Evolutionary conservation across 805 yeast species (phyloP), one percentile per base, ranked within the genome.

Genomic region (Hagleromyces aurorensis): DNA sequence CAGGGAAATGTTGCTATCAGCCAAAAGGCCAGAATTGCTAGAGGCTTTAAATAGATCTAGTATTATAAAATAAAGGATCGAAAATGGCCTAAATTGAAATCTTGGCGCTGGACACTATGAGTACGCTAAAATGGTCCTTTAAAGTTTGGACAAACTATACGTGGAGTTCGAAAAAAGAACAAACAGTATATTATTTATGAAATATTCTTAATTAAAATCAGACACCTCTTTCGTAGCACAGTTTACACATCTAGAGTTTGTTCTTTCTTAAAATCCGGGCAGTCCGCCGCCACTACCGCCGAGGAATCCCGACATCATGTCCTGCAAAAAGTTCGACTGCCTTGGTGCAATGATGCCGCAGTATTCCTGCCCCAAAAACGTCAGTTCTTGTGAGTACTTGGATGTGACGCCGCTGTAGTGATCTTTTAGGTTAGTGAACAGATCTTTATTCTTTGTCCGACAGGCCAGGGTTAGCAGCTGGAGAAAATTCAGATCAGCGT

Each of bases 241-340:
- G 13, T 12, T 16, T 25, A 25, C 21, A 27, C 13, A 12, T 4
- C 6, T 13, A n/a, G 13, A 14, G 3, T 27, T 13, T 19, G 19
- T 19, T 14, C 24, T 32, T 18, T 8, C 12, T 23, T 23, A 16
- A 32, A n/a, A n/a, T n/a, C n/a, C n/a, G n/a, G n/a, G n/a, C n/a
- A n/a, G 23, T 23, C 27, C 14, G 23, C 29, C 30, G 7, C 23
- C 23, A 19, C 36, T 25, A 11, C 75, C 70, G 17, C 71, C 70
- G 27, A 78, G 52, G 22, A 79, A 55, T 16, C 80, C 76, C 13
- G 80, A 71, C 94, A 91, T 83, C 66, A 89, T 63, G 43, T 75
- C 78, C 54, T 74, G 80, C 41, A 81, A 53, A 45, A 77, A 55
- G 46, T 78, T 78, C 2, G 58, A 58, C 38, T 69, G 75, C 30